Conservation (phyloP, 1,284 basidiomycete species). For the Irpex rosettiformis region DNA sequence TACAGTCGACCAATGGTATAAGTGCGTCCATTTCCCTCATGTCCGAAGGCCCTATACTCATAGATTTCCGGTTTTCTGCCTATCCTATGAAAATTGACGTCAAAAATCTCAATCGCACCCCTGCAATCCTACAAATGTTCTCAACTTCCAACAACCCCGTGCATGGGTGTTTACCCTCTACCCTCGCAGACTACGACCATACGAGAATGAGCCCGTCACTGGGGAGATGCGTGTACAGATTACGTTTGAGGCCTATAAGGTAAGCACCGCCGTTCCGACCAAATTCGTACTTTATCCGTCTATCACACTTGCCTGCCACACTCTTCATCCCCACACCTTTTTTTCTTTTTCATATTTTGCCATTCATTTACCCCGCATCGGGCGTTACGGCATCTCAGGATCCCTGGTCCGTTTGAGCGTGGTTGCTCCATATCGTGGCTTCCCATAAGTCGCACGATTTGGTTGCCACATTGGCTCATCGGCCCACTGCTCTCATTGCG, state of each 20-base stretch:
- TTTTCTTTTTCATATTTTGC: not conserved
- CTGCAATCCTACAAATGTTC: not conserved
- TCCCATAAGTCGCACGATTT: not conserved
- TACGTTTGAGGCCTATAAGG: slow-evolving; percentile 89
- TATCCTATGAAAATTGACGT: not conserved
- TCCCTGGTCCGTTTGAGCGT: not conserved
- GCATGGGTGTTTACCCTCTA: not conserved
- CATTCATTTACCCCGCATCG: slow-evolving; percentile 4
- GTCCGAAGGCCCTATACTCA: not conserved
- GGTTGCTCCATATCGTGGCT: not conserved
- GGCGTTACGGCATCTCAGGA: not conserved
- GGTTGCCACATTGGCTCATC: not conserved
- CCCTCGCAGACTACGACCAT: slow-evolving; percentile 61
- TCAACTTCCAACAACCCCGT: no score
- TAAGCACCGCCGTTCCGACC: slow-evolving; percentile 37
- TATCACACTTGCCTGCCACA: not conserved
- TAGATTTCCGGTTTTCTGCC: slow-evolving; percentile 1
- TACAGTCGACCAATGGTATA: slow-evolving; percentile 98
- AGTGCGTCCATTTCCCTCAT: slow-evolving; percentile 45
- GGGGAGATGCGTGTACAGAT: slow-evolving; percentile 96
- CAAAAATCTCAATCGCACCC: not conserved
- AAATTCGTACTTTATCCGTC: slow-evolving; percentile 3
- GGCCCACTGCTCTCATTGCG: not conserved
- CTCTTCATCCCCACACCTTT: slow-evolving; percentile 7
- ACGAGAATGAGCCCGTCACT: slow-evolving; percentile 78